Evolutionary conservation across 352 stramenopile species (phyloP).

Genomic region (Globisporangium alternatum): DNA sequence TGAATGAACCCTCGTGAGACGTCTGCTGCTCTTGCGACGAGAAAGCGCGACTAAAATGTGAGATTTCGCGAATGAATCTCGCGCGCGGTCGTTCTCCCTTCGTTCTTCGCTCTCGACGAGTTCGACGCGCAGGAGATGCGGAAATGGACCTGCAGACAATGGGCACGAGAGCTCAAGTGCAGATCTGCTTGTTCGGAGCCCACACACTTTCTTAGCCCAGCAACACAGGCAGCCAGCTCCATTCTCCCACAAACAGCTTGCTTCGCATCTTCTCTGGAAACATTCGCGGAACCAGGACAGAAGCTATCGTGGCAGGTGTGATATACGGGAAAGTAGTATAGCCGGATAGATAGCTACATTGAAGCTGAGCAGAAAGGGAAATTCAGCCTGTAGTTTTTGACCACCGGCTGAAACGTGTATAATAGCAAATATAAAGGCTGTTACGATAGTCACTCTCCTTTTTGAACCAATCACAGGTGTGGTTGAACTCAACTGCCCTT

Average conservation of each 20-base stretch:
- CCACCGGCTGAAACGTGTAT: too few species aligned
- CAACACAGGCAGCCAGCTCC: background rate
- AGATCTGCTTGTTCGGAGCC: background rate
- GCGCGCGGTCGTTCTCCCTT: background rate
- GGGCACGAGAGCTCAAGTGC: background rate
- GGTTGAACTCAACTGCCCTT: conserved; percentile 7
- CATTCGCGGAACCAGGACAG: conserved; percentile 4
- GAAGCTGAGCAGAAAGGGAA: too few species aligned
- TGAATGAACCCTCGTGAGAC: background rate
- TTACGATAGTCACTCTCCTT: background rate
- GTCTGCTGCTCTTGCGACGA: background rate
- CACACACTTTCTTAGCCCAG: too few species aligned
- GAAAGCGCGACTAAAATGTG: conserved; percentile 5
- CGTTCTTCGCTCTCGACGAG: background rate
- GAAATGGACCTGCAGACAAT: background rate
- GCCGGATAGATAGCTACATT: too few species aligned
- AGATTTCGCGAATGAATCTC: conserved; percentile 2
- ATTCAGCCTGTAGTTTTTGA: too few species aligned
- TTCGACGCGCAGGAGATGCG: background rate
- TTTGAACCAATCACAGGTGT: background rate
- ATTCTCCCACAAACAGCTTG: background rate
- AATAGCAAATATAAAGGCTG: too few species aligned
- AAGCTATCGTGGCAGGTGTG: too few species aligned
- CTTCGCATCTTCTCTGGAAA: conserved; percentile 13
- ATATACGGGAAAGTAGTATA: too few species aligned